Conservation (phyloP, 2,329 filamentous ascomycete genomes). For the Hansfordia pulvinata region DNA sequence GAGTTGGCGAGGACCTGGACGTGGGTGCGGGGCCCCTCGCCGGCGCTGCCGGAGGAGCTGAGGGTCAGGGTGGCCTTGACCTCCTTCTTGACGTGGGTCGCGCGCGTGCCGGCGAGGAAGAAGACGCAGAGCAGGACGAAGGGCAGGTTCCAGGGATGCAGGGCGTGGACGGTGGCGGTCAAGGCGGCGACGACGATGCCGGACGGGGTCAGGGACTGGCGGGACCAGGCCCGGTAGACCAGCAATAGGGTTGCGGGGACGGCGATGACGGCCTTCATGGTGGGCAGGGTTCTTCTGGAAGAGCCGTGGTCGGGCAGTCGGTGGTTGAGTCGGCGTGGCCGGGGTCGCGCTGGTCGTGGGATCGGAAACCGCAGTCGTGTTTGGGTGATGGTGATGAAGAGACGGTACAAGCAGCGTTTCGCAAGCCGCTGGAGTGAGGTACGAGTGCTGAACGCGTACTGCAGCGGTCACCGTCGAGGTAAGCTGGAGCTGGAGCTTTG, state of each 20-base stretch:
- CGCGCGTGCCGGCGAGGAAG: constrained; percentile 72
- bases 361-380: no score
- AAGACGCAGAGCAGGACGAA: constrained; percentile 74
- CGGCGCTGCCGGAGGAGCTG: constrained; percentile 55
- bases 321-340: no score
- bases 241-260: constrained; percentile 45
- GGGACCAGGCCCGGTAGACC: constrained; percentile 53
- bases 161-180: constrained; percentile 68
- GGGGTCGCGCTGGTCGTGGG: no score
- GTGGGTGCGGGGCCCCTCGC: constrained; percentile 72
- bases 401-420: no score
- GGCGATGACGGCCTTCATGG: constrained; percentile 45
- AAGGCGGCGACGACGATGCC: constrained; percentile 60
- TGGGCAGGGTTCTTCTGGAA: no score
- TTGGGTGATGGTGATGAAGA: no score
- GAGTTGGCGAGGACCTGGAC: constrained; percentile 88
- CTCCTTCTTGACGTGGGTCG: constrained; percentile 80
- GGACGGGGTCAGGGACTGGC: constrained; percentile 63
- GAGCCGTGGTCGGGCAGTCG: no score
- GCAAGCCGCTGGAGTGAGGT: no score
- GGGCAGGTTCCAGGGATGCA: constrained; percentile 93
- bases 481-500: no score
- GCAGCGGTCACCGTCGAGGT: no score
- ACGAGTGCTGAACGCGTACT: no score
- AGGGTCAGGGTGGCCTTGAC: constrained; percentile 74